These are phyloP conservation scores for Triticum urartu DNA, from an alignment of 176 grass and related monocot genomes.

Conservation along the genomic window DNA sequence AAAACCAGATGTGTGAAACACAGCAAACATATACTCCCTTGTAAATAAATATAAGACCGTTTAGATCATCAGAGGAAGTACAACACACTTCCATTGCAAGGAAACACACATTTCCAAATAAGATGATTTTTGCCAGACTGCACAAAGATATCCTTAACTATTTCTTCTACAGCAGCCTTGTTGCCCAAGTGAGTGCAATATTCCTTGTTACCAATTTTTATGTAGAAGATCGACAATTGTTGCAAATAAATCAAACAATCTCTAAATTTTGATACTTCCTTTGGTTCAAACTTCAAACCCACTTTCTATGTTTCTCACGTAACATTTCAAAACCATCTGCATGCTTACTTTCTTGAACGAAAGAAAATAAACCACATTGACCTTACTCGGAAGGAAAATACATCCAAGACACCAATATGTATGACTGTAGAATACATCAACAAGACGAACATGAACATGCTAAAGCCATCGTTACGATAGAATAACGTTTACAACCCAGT, in stretches of 20 bases:
- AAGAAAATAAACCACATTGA: background rate
- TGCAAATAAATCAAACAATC: background rate
- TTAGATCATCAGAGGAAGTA: too few relatives aligned
- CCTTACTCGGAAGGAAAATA: background rate
- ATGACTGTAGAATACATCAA: slow-evolving; percentile 11
- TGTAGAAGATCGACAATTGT: background rate
- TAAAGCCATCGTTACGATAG: background rate
- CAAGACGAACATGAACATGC: background rate
- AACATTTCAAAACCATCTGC: background rate
- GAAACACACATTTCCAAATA: background rate
- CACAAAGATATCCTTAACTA: background rate
- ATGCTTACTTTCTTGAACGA: background rate
- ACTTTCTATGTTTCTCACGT: background rate
- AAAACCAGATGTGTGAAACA: too few relatives aligned
- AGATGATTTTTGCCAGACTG: background rate
- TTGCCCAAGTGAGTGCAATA: background rate
- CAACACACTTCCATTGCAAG: too few relatives aligned
- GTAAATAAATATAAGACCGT: too few relatives aligned
- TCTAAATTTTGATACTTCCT: background rate
- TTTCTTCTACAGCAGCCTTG: background rate
- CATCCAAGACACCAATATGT: background rate
- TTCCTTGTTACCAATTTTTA: background rate
- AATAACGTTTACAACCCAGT: slow-evolving; percentile 3
- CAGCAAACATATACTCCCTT: too few relatives aligned
- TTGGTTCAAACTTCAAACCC: background rate